Evolutionary conservation across 352 stramenopile genomes (phyloP), one percentile per base, ranked within the genome.

Genomic region (Elongisporangium anandrum): DNA sequence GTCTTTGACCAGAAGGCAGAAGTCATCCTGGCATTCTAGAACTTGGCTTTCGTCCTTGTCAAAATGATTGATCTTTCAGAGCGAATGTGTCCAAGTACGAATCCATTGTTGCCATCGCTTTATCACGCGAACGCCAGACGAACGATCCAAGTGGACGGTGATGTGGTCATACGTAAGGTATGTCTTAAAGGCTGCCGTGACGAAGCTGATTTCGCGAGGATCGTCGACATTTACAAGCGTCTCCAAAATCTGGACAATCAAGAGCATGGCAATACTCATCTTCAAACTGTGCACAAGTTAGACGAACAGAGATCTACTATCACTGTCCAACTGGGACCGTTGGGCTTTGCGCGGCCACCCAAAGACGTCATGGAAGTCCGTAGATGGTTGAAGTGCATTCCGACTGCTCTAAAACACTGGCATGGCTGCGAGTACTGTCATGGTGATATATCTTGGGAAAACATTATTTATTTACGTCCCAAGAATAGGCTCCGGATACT

Each of bases 401-500:
- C 67, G 6, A 67, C 54, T 29, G 59, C 59, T 0, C 29, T 70
- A 52, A 67, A 54, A 20, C 54, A 49, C 55, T 63, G 52, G 59
- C 54, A 68, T 50, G 48, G 51, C 19, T 57, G 54, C 21, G 39
- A 39, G 6, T 68, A 64, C 38, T 67, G 64, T 51, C 59, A 67
- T 52, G 64, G 52, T 21, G 56, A 71, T 59, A 20, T 71, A 20
- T 39, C 50, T 20, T 70, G 64, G 64, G 9, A 52, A 55, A 68
- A 71, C 47, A 64, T n/a, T n/a, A n/a, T n/a, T 67, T 39, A 60
- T 67, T 24, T 45, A 17, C n/a, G 55, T 67, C 10, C 51, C 56
- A n/a, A 26, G 13, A 3, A 4, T 19, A 20, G 19, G 13, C 19
- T 50, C 23, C 2, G 21, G 50, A 21, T 69, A 66, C 48, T 66